A percentile compares a stretch with the other conserved stretches of the same genome.
Evolutionary conservation across 164 flowering plant genomes (phyloP).

Genomic region (Kingdonia uniflora): DNA sequence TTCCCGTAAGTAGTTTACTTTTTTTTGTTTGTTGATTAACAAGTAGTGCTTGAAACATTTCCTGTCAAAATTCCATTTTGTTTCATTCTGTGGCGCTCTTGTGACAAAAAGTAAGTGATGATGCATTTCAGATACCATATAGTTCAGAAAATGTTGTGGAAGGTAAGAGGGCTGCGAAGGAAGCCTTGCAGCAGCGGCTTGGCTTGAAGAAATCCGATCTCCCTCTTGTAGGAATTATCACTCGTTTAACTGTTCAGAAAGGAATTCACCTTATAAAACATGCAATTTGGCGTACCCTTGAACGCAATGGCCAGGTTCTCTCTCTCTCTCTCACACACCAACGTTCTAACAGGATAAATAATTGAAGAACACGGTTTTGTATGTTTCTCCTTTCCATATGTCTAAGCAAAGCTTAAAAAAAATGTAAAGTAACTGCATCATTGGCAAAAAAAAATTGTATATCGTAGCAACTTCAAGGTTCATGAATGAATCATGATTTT

Average conservation of each 20-base stretch:
- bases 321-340: background rate
- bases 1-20: conserved; percentile 51
- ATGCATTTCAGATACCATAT: conserved; percentile 53
- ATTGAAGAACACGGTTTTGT: no score
- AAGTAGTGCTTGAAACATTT: no score
- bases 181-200: conserved; percentile 82
- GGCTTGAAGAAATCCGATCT: conserved; percentile 52
- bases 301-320: conserved; percentile 79
- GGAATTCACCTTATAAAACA: conserved; percentile 98
- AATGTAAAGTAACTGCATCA: no score
- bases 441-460: no score
- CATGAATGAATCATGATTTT: no score
- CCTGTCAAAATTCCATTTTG: no score
- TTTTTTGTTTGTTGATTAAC: no score
- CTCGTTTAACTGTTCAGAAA: conserved; percentile 95
- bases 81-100: background rate
- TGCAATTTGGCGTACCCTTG: conserved; percentile 83
- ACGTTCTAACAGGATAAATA: no score
- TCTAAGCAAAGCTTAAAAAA: no score
- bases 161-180: conserved; percentile 91
- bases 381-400: no score
- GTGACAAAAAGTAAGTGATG: conserved; percentile 2
- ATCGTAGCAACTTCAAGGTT: no score
- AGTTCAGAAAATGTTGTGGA: conserved; percentile 82
- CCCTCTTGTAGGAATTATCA: conserved; percentile 82